Base-by-base conservation (phyloP, 352 stramenopile genomes). In the Pythium brassicae region DNA sequence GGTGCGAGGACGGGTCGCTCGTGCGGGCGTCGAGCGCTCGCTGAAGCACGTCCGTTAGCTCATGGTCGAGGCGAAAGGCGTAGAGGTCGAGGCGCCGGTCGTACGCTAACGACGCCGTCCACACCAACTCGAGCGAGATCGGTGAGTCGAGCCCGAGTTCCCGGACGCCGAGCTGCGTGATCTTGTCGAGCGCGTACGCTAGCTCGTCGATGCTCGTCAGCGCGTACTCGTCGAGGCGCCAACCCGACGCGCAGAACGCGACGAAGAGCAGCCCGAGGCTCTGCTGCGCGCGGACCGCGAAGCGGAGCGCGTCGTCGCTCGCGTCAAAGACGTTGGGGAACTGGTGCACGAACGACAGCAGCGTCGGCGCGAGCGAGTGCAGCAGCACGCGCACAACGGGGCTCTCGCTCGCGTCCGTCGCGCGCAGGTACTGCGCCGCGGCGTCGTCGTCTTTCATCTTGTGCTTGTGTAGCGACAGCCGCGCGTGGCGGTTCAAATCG, bases 321-420 rank as follows among this genome's bases (percentile, higher is more conserved):
- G 51, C 55, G 17, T 81, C 74, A 32, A 83, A 62, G 29, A 83
- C 51, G 37, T 57, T 66, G 5, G 77, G 76, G 26, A 86, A 84
- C 35, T 87, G 74, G 40, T 76, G 64, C 53, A 84, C 66, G 35
- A 84, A 84, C 11, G 68, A 79, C 40, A 82, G 46, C 9, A 86
- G 25, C 10, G 72, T 81, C 11, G 77, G 77, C 27, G 74, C 37
- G 8, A 79, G 54, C 7, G 72, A 66, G 37, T 73, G 66, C 0
- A 88, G 22, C 39, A 86, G 15, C 26, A 81, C 52, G 22, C 72
- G 75, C 4, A 88, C 57, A 3, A 63, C 50, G 1, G 60, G 61
- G 2, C 62, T 77, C 19, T 83, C 71, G 2, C 60, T n/a, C 17
- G 69, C 73, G 17, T 54, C 59, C n/a, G 68, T 68, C 2, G 57